Percentiles rank a stretch among this genome's conserved stretches.
Evolutionary conservation across 2,329 filamentous ascomycete species (phyloP).

Genomic region (Ceratocystis harringtonii): DNA sequence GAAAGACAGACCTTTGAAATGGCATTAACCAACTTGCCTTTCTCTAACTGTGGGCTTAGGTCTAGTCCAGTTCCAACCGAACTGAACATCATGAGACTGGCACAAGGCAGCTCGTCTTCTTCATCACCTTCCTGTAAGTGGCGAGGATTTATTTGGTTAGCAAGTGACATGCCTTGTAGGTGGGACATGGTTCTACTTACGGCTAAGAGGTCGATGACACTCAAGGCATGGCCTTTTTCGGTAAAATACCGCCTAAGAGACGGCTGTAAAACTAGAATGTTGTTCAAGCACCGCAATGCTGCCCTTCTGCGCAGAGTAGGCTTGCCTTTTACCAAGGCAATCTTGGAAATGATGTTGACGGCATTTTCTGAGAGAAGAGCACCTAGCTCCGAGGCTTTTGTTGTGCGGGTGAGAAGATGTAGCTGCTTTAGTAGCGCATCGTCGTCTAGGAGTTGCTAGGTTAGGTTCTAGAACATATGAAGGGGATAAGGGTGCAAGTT

Average conservation of each 20-base stretch:
- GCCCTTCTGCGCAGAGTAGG: slow-evolving; percentile 11
- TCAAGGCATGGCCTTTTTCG: slow-evolving; percentile 16
- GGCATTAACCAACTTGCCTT: slow-evolving; percentile 18
- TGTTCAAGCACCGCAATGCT: slow-evolving; percentile 16
- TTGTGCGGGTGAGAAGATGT: slow-evolving; percentile 15
- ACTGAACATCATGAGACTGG: slow-evolving; percentile 18
- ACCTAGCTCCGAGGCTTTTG: slow-evolving; percentile 5
- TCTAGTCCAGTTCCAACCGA: slow-evolving; percentile 17
- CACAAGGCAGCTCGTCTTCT: slow-evolving; percentile 18
- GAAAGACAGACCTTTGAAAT: slow-evolving; percentile 17
- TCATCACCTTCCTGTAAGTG: slow-evolving; percentile 14
- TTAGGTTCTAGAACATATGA: neutral
- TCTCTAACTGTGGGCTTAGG: slow-evolving; percentile 31
- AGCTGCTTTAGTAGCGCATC: slow-evolving; percentile 14
- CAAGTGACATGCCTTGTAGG: neutral
- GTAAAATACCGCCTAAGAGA: slow-evolving; percentile 17
- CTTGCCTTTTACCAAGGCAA: slow-evolving; percentile 15
- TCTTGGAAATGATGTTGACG: slow-evolving; percentile 12
- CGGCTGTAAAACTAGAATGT: slow-evolving; percentile 18
- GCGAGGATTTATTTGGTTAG: neutral
- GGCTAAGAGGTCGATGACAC: slow-evolving; percentile 14
- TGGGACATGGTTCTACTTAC: neutral
- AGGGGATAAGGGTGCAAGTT: neutral
- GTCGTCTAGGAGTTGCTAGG: slow-evolving; percentile 9
- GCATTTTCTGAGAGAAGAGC: slow-evolving; percentile 11